phyloP scores from a whole-genome alignment of 2,329 filamentous ascomycete genomes.

The Aspergillus quadricinctus region DNA sequence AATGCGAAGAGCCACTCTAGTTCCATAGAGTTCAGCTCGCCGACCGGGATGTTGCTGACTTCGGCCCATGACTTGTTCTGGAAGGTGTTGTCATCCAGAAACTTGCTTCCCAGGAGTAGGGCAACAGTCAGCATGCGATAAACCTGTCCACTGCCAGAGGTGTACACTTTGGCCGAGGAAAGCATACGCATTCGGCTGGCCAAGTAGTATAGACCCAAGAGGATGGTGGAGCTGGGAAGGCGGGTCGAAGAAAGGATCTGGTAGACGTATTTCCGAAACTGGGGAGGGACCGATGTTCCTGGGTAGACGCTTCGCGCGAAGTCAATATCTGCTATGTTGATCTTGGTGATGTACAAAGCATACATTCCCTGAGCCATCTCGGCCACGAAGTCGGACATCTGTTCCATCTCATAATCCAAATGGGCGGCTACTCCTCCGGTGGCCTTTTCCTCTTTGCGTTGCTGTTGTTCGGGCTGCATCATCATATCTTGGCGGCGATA shows the following conservation, averaged over 20 bases:
- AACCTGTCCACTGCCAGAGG: conserved; percentile 62
- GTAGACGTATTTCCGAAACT: conserved; percentile 87
- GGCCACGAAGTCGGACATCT: conserved; percentile 92
- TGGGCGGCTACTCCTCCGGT: conserved; percentile 86
- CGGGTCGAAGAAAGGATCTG: conserved; percentile 88
- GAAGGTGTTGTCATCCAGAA: conserved; percentile 94
- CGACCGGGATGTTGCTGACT: conserved; percentile 81
- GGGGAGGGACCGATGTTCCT: conserved; percentile 58
- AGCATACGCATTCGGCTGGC: conserved; percentile 77
- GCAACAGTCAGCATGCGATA: conserved; percentile 85
- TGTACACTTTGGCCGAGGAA: conserved; percentile 53
- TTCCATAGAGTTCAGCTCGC: conserved; percentile 80
- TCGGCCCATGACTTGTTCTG: conserved; percentile 97
- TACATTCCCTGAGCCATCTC: conserved; percentile 78
- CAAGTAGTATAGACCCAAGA: conserved; percentile 85
- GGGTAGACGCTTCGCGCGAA: conserved; percentile 60
- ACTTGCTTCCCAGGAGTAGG: conserved; percentile 87
- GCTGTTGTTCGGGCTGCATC: conserved; percentile 31
- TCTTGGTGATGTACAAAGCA: conserved; percentile 52
- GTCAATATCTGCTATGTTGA: conserved; percentile 60
- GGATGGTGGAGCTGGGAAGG: conserved; percentile 83
- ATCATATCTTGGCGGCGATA: conserved; percentile 40
- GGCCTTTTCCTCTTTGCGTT: conserved; percentile 60
- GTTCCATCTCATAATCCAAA: conserved; percentile 93
- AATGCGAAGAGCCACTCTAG: conserved; percentile 82